A percentile compares a stretch with the other conserved stretches of the same genome.
These are phyloP conservation scores for Botrytis medusae DNA, from an alignment of 2,329 filamentous ascomycete species.

Conservation along the genomic window DNA sequence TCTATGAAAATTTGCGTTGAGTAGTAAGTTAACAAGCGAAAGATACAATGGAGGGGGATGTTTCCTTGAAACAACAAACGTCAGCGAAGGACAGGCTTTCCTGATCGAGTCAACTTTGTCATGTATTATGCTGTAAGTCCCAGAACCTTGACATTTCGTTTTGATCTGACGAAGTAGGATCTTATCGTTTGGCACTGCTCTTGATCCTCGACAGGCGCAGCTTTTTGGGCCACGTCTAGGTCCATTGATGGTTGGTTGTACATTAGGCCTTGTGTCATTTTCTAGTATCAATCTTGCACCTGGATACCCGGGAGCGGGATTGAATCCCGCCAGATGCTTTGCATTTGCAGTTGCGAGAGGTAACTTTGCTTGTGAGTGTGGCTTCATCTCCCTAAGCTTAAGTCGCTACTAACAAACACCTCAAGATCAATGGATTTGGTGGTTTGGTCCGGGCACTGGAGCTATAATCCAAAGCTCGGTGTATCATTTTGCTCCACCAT, in stretches of 20 bases:
- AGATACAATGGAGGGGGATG: conserved; percentile 40
- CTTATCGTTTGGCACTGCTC: conserved; percentile 54
- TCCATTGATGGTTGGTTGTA: conserved; percentile 50
- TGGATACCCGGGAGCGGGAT: conserved; percentile 43
- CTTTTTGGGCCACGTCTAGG: conserved; percentile 51
- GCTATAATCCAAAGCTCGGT: conserved; percentile 34
- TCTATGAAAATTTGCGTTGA: not conserved
- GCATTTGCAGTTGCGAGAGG: conserved; percentile 45
- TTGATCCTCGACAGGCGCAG: conserved; percentile 52
- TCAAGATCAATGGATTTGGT: conserved; percentile 44
- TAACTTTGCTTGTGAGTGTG: conserved; percentile 25
- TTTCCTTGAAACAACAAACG: conserved; percentile 34
- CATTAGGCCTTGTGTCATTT: conserved; percentile 43
- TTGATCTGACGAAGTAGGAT: conserved; percentile 30
- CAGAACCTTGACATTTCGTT: not conserved
- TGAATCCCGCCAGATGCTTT: conserved; percentile 47
- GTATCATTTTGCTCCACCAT: conserved; percentile 40
- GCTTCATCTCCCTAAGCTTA: not conserved
- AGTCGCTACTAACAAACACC: not conserved
- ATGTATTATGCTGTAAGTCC: conserved; percentile 45
- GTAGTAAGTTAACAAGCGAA: not conserved
- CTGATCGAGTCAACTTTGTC: conserved; percentile 50
- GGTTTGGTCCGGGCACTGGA: conserved; percentile 41
- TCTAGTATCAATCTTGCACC: conserved; percentile 41
- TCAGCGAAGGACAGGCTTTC: conserved; percentile 45